Base-by-base conservation (phyloP, 1,284 basidiomycete species). In the Inonotus obliquus region DNA sequence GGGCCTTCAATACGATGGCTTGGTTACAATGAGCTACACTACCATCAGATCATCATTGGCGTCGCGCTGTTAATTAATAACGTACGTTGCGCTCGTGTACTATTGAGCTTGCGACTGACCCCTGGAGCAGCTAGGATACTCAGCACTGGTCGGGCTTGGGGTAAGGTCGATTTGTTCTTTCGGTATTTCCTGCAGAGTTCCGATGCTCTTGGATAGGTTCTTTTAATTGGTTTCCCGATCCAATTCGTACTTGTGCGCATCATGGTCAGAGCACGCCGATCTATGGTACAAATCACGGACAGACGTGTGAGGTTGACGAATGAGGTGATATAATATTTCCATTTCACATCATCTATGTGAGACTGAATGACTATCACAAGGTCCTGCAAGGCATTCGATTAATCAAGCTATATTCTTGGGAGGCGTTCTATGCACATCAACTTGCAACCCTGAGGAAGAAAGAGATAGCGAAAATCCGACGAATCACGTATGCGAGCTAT, bases 261-360 rank as follows among this genome's bases (percentile, higher is more conserved):
- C 47, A 84, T 94, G 80, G 85, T 91, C 68, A 70, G 63, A 2
- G 80, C 86, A 65, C 83, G 88, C 17, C 76, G 77, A 63, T 84
- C 84, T 66, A 87, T 86, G 32, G 85, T 91, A 65, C 77, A 81
- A 57, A 81, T 88, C 67, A 92, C 91, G 1, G 92, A 94, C 69
- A 79, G 81, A 59, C 80, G 89, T 13, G 81, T 87, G 5, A 76
- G 85, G n/a, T 75, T 89, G 29, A 82, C 82, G 0, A 84, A 80
- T 6, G 87, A 90, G 73, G 77, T 82, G 21, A 23, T n/a, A n/a
- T 14, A 9, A 25, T 19, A 1, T 23, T 19, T n/a, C 13, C 25
- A 52, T n/a, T 51, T 4, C 14, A 32, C 32, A 37, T 25, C 19
- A 23, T 49, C 21, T 19, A 48, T 35, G 4, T 38, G 17, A 59